These are phyloP conservation scores for Saccharum officinarum DNA, from an alignment of 176 grass and related monocot genomes.

Conservation along the genomic window DNA sequence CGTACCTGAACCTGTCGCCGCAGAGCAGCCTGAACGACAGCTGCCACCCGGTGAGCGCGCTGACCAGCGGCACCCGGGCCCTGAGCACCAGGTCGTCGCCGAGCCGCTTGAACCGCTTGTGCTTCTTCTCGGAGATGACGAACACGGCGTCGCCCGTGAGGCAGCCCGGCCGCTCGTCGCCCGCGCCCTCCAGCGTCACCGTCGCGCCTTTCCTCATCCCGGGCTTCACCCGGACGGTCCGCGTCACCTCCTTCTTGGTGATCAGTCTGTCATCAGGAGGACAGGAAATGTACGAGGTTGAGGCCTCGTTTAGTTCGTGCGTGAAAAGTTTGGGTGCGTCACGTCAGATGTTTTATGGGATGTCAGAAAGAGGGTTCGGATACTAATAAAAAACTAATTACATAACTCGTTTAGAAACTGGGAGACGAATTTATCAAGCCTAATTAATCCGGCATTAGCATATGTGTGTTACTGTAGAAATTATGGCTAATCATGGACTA, in stretches of 20 bases:
- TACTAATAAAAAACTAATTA: no score
- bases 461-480: no score
- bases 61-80: conserved; percentile 70
- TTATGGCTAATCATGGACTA: no score
- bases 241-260: conserved; percentile 59
- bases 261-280: conserved; percentile 42
- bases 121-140: conserved; percentile 57
- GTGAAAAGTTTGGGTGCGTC: no score
- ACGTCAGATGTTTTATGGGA: no score
- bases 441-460: no score
- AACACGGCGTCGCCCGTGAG: conserved; percentile 68
- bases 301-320: no score
- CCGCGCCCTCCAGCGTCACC: conserved; percentile 65
- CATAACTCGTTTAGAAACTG: no score
- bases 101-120: conserved; percentile 71
- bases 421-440: no score
- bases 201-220: conserved; percentile 76
- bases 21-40: conserved; percentile 66
- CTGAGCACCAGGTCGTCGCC: conserved; percentile 88
- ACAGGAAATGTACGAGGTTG: background rate
- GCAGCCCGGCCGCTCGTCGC: conserved; percentile 72
- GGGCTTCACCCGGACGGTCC: conserved; percentile 60
- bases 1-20: conserved; percentile 64
- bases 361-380: no score
- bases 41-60: conserved; percentile 78